Base-by-base conservation (phyloP, 441 rosid species). In the Gossypium aridum region DNA sequence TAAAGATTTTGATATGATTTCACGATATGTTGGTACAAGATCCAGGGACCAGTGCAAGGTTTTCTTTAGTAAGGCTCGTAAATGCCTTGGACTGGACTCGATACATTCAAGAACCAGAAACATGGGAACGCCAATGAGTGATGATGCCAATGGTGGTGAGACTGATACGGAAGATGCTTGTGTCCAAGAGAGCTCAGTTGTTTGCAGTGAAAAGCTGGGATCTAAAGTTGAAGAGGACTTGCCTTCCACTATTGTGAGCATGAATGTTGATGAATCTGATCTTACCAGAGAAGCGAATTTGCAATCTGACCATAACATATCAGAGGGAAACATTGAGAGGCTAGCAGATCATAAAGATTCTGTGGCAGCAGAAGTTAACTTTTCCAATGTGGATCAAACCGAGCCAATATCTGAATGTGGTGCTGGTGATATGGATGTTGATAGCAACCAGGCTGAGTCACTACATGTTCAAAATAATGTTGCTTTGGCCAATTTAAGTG, bases 1-100 rank as follows among this genome's bases (percentile, higher is more conserved):
- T 12, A 97, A 97, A 84, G 92, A 97, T 88, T 97, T 97, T 87
- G 82, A 82, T 6, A 81, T 77, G 86, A 87, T 97, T 71, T 91
- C 98, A 17, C 81, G 73, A 23, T 83, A 77, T 37, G 86, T 97
- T 9, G 68, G 88, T 76, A 90, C 99, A 63, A 91, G 92, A 77
- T 88, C 98, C 47, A 82, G 78, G 77, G 92, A 90, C 76, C 95
- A 97, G 78, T 97, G 99, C 74, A 90, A 83, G 84, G 89, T 94
- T 76, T 97, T 94, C 82, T 97, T 83, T 73, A 92, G 98, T 81
- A 97, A 97, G 90, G 97, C 91, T 71, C 87, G 96, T 57, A 97
- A 91, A 80, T 91, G 98, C 80, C 94, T 97, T 66, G 96, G 98
- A 25, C 83, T 97, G 85, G 99, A 97, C 83, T 75, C 56, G 70